phyloP scores from a whole-genome alignment of 1,284 basidiomycete species.

The Ganoderma multipileum region DNA sequence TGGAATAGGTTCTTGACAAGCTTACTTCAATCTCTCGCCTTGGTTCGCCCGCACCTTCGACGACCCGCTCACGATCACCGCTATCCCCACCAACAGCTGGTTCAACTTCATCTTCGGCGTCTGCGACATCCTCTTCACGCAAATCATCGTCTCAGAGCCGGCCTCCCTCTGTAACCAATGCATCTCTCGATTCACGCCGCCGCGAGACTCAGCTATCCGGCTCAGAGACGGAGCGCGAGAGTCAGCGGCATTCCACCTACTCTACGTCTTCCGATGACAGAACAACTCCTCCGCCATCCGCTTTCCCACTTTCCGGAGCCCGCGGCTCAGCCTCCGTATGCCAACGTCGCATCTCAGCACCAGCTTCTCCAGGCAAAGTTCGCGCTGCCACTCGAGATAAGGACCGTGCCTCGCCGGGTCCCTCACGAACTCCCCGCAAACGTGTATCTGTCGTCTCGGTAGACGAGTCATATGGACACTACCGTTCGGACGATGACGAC shows the following conservation, averaged over 20 bases:
- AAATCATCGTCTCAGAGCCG: conserved; percentile 39
- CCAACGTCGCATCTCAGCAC: conserved; percentile 57
- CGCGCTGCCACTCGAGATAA: conserved; percentile 34
- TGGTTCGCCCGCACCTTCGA: conserved; percentile 47
- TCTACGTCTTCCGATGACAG: conserved; percentile 48
- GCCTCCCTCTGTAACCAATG: conserved; percentile 31
- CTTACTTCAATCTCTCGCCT: conserved; percentile 61
- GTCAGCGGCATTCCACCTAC: conserved; percentile 44
- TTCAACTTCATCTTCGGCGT: conserved; percentile 39
- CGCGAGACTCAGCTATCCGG: conserved; percentile 60
- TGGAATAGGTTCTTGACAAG: conserved; percentile 67
- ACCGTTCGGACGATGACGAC: conserved; percentile 43
- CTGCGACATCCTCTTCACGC: conserved; percentile 39
- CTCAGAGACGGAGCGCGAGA: conserved; percentile 80
- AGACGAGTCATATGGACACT: conserved; percentile 30
- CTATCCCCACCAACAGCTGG: conserved; percentile 39
- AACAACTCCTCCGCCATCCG: conserved; percentile 43
- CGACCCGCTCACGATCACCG: conserved; percentile 42
- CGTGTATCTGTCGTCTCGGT: conserved; percentile 46
- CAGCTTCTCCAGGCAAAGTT: conserved; percentile 58
- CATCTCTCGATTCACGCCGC: conserved; percentile 23
- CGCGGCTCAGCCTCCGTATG: conserved; percentile 43
- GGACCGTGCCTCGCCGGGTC: conserved; percentile 44
- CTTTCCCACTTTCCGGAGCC: conserved; percentile 40
- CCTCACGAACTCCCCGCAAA: conserved; percentile 51